phyloP scores from a whole-genome alignment of 2,329 filamentous ascomycete species.

The Penicillium palitans region DNA sequence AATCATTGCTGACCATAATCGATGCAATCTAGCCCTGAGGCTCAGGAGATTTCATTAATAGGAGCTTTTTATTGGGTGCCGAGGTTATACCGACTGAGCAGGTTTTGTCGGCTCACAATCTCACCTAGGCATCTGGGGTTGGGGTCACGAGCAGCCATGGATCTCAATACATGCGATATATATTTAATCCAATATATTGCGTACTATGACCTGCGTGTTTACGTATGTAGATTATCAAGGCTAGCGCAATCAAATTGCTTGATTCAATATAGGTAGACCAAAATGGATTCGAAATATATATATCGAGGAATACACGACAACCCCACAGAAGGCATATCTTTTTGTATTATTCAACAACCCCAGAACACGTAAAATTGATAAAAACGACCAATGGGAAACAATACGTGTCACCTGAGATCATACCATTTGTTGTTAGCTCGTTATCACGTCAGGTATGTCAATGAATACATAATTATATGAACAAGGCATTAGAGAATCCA shows the following conservation, averaged over 20 bases:
- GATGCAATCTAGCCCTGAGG: background rate
- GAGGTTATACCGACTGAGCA: background rate
- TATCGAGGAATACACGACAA: background rate
- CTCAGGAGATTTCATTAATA: background rate
- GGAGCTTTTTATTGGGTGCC: background rate
- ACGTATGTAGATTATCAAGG: background rate
- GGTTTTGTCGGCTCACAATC: background rate
- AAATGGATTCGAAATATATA: background rate
- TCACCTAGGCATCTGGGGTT: background rate
- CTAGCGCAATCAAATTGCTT: too few relatives aligned
- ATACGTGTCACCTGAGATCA: background rate
- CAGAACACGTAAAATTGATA: too few relatives aligned
- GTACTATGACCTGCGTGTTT: background rate
- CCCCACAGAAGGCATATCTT: background rate
- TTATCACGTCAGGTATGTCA: background rate
- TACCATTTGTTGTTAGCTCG: background rate
- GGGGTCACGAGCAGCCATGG: background rate
- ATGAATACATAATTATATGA: background rate
- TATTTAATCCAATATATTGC: background rate
- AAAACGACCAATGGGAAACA: background rate
- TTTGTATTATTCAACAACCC: background rate
- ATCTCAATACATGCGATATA: background rate
- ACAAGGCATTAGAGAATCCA: background rate
- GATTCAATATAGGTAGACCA: background rate
- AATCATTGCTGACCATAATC: background rate